Conservation (phyloP, 176 grass and related monocot species). For the Hsuehochloa calcarea region DNA sequence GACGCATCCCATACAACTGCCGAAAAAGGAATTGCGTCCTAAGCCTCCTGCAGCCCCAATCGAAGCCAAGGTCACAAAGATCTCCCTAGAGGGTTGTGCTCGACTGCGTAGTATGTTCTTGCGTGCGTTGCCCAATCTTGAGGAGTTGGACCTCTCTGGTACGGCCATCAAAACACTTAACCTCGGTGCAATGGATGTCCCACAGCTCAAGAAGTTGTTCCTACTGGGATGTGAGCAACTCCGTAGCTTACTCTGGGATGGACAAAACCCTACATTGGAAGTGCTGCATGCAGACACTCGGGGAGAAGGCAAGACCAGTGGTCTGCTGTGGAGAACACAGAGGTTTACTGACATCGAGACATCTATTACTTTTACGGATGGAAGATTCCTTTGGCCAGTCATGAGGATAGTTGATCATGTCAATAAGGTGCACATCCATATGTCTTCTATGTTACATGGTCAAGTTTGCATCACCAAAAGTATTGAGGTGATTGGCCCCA, state of each 20-base stretch:
- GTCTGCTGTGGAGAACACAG: background rate
- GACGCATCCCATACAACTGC: too few species aligned
- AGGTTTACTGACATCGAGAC: too few species aligned
- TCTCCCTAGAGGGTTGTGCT: background rate
- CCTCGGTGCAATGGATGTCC: background rate
- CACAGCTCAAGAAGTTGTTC: background rate
- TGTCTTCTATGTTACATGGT: too few species aligned
- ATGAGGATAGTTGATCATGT: accelerated
- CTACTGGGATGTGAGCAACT: background rate
- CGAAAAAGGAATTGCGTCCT: background rate
- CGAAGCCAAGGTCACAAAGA: background rate
- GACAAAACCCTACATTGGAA: background rate
- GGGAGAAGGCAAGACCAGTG: background rate
- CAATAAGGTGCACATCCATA: too few species aligned
- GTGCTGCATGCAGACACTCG: background rate
- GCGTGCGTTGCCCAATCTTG: background rate
- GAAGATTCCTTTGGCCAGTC: background rate
- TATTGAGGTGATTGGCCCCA: too few species aligned
- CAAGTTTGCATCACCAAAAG: too few species aligned
- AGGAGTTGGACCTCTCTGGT: too few species aligned
- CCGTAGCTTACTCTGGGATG: background rate
- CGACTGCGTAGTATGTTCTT: background rate
- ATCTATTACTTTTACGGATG: background rate
- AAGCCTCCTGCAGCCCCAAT: background rate
- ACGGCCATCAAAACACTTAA: too few species aligned